phyloP scores from a whole-genome alignment of 176 grass and related monocot genomes.

The Juncus effusus region DNA sequence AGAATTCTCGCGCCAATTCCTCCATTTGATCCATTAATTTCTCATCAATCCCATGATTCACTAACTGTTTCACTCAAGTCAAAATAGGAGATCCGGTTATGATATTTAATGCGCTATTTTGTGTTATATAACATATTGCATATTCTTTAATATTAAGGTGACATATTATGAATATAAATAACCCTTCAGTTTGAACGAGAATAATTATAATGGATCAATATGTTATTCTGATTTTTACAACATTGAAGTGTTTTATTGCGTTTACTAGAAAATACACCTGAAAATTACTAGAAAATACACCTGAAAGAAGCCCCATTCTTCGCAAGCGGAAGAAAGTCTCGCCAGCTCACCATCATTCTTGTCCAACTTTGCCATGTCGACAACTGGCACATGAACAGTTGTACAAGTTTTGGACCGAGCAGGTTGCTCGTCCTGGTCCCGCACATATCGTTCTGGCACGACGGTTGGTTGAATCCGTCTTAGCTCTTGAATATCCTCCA shows the following conservation, averaged over 20 bases:
- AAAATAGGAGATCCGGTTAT: no score
- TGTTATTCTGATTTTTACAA: no score
- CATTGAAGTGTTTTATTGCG: no score
- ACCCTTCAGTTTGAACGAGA: no score
- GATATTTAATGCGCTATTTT: no score
- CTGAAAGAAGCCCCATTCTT: conserved; percentile 95
- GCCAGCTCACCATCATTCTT: conserved; percentile 32
- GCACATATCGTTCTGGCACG: conserved; percentile 64
- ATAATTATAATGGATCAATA: no score
- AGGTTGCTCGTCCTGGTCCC: conserved; percentile 46
- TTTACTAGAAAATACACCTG: conserved; percentile 30
- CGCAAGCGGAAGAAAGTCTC: conserved; percentile 49
- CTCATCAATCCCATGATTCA: conserved; percentile 68
- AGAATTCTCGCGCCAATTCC: conserved; percentile 53
- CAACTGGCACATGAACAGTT: conserved; percentile 42
- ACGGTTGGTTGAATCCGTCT: conserved; percentile 19
- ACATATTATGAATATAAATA: no score
- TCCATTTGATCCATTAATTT: conserved; percentile 60
- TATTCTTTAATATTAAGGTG: no score
- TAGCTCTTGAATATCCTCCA: conserved; percentile 74
- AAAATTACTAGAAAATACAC: conserved; percentile 18
- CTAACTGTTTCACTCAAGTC: conserved; percentile 26
- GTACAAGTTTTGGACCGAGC: conserved; percentile 14
- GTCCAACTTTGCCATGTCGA: conserved; percentile 51
- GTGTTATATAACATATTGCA: no score